Evolutionary conservation across 805 yeast species (phyloP).

Genomic region (Wickerhamiella siamensis): DNA sequence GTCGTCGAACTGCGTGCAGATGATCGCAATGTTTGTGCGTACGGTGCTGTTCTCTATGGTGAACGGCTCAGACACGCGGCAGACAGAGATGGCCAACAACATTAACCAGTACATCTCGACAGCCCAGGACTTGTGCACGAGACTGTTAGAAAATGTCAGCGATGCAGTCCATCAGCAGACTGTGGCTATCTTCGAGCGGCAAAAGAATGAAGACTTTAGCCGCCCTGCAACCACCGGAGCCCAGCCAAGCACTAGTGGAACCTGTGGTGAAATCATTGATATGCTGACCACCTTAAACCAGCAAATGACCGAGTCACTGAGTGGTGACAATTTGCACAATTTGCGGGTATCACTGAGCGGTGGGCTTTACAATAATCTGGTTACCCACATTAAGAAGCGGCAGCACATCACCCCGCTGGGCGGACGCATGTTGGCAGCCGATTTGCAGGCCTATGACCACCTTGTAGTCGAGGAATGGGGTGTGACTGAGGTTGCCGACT

Average conservation of each 20-base stretch:
- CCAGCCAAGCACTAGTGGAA: conserved; percentile 41
- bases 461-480: conserved; percentile 50
- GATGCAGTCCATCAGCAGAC: conserved; percentile 40
- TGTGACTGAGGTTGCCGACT: conserved; percentile 43
- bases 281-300: conserved; percentile 34
- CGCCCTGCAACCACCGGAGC: conserved; percentile 28
- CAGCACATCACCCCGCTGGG: conserved; percentile 61
- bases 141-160: conserved; percentile 45
- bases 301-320: conserved; percentile 28
- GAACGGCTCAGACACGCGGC: conserved; percentile 39
- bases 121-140: conserved; percentile 49
- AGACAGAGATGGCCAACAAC: conserved; percentile 43
- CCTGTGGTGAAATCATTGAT: conserved; percentile 44
- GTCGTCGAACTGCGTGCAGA: conserved; percentile 44
- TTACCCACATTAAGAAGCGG: conserved; percentile 62
- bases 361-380: conserved; percentile 40
- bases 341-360: conserved; percentile 45
- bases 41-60: conserved; percentile 66
- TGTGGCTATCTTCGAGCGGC: conserved; percentile 39
- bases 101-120: conserved; percentile 38
- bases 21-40: conserved; percentile 59
- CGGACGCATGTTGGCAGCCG: conserved; percentile 69
- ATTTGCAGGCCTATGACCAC: conserved; percentile 61
- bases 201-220: conserved; percentile 59
- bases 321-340: conserved; percentile 35